phyloP scores from a whole-genome alignment of 202 grass and related monocot genomes.

The Brachypodium distachyon region DNA sequence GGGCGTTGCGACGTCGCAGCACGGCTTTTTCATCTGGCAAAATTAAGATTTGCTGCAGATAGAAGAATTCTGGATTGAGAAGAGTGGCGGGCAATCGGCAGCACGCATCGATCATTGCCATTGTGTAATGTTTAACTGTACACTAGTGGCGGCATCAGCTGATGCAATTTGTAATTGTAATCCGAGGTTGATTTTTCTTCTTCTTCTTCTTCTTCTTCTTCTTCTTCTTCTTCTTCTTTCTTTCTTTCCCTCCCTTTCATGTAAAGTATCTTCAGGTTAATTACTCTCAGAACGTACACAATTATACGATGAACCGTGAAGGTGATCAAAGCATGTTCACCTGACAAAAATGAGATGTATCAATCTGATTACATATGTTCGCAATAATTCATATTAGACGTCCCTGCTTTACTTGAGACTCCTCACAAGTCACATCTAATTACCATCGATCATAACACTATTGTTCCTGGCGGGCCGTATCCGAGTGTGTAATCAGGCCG shows the following conservation, averaged over 20 bases:
- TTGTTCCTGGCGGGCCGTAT: too few relatives aligned
- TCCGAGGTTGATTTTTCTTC: slow-evolving; percentile 32
- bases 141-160: slow-evolving; percentile 38
- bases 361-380: background rate
- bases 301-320: background rate
- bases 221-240: background rate
- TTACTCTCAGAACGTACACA: slow-evolving; percentile 7
- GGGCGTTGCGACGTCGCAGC: slow-evolving; percentile 2
- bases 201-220: slow-evolving; percentile 24
- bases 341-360: background rate
- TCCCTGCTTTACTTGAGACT: too few relatives aligned
- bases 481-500: too few relatives aligned
- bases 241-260: background rate
- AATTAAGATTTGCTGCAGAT: background rate
- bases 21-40: background rate
- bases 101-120: slow-evolving; percentile 15
- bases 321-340: background rate
- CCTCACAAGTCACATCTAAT: too few relatives aligned
- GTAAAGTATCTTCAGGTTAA: slow-evolving; percentile 20
- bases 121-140: slow-evolving; percentile 44
- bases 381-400: too few relatives aligned
- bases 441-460: too few relatives aligned
- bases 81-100: background rate
- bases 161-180: slow-evolving; percentile 32
- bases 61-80: background rate